Base-by-base conservation (phyloP, 768 basidiomycete species). In the Boletus sp. region DNA sequence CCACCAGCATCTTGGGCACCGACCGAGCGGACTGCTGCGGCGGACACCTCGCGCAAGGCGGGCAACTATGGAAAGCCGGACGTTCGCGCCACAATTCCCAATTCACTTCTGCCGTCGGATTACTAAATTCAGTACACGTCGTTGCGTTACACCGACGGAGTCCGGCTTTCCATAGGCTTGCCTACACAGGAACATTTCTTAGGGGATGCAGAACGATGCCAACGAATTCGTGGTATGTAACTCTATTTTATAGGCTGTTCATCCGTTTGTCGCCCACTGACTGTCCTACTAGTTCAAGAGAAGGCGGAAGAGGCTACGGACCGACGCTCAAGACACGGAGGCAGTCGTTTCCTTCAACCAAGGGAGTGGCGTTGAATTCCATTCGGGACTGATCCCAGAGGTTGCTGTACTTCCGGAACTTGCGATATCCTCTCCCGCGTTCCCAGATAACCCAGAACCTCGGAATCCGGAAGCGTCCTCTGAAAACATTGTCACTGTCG, bases 211-310 rank as follows among this genome's bases (percentile, higher is more conserved):
- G 24, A 39, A 53, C 42, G 55, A 56, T 33, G 24, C 46, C 9
- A 55, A 60, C 33, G 67, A 69, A 56, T 65, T 70, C 12, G 66
- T 70, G 63, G 67, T 70, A 57, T 28, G 67, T 15, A 40, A 28
- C 17, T 17, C n/a, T 6, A 37, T 1, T 15, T 2, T 44, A 18
- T 33, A 15, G 17, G 2, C 41, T 5, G 9, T 4, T 42, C 12
- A 15, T 29, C 5, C 9, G 20, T n/a, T 45, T 44, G 12, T 35
- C 5, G 14, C 20, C 42, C 29, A 41, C 28, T 58, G 24, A 58
- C 33, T 10, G 7, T 11, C 3, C 24, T n/a, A 12, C 29, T 36
- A 70, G 68, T 63, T 70, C 36, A 71, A 11, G 60, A 68, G 67
- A 58, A 70, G 37, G 51, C 61, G 68, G 24, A 70, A 62, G 49